phyloP scores from a whole-genome alignment of 139 green algal species.

The Picocystis salinarum region DNA sequence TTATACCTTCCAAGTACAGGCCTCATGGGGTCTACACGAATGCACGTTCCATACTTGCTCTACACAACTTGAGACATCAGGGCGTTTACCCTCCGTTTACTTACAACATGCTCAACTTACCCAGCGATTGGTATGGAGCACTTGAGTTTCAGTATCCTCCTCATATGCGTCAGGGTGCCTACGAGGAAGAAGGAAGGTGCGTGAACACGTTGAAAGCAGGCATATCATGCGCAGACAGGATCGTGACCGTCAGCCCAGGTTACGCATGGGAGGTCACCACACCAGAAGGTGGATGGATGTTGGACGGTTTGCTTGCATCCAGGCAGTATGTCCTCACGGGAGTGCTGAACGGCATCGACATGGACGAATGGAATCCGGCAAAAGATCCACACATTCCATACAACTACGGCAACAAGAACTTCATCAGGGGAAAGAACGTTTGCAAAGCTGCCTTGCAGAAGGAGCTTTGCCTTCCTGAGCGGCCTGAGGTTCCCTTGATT shows the following conservation, averaged over 20 bases:
- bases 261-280: slow-evolving; percentile 7
- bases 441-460: slow-evolving; percentile 27
- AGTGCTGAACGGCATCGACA: slow-evolving; percentile 67
- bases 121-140: slow-evolving; percentile 53
- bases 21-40: slow-evolving; percentile 45
- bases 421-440: slow-evolving; percentile 22
- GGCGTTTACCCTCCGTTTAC: slow-evolving; percentile 43
- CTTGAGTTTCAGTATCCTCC: slow-evolving; percentile 74
- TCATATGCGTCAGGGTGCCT: slow-evolving; percentile 45
- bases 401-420: slow-evolving; percentile 10
- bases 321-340: slow-evolving; percentile 43
- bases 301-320: slow-evolving; percentile 28
- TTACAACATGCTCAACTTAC: slow-evolving; percentile 41
- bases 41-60: slow-evolving; percentile 41
- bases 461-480: slow-evolving; percentile 25
- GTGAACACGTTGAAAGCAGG: slow-evolving; percentile 70
- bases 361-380: slow-evolving; percentile 29
- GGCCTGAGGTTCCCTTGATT: slow-evolving; percentile 23
- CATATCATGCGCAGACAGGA: slow-evolving; percentile 47
- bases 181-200: slow-evolving; percentile 46
- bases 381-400: slow-evolving; percentile 20
- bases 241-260: slow-evolving; percentile 45
- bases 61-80: slow-evolving; percentile 27
- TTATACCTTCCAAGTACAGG: slow-evolving; percentile 66
- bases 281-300: slow-evolving; percentile 19